Evolutionary conservation across 1,284 basidiomycete genomes (phyloP).

Genomic region (Sporisorium exsertum): DNA sequence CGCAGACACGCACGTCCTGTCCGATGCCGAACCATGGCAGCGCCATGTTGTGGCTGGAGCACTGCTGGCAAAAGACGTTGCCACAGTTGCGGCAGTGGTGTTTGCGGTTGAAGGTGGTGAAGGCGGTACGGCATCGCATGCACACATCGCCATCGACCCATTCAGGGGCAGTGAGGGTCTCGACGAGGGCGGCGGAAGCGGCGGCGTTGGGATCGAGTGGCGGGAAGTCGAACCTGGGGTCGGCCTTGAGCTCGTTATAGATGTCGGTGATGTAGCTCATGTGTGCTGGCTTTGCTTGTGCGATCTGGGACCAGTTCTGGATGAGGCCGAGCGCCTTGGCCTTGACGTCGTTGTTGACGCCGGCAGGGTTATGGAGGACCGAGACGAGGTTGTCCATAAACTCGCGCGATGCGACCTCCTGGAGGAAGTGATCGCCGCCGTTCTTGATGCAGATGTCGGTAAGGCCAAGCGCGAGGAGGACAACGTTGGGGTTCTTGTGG

Average conservation of each 20-base stretch:
- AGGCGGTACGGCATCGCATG: constrained; percentile 88
- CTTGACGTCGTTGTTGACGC: constrained; percentile 84
- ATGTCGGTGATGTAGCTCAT: constrained; percentile 67
- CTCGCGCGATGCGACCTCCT: constrained; percentile 76
- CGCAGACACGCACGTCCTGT: constrained; percentile 93
- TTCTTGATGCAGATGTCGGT: constrained; percentile 97
- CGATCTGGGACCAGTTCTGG: constrained; percentile 92
- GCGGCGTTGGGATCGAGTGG: constrained; percentile 78
- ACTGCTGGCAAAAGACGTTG: constrained; percentile 93
- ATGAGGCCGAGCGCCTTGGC: constrained; percentile 81
- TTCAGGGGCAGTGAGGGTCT: constrained; percentile 77
- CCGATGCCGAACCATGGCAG: constrained; percentile 94
- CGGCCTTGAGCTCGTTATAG: constrained; percentile 49
- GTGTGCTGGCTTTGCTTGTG: constrained; percentile 80
- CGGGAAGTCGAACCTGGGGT: constrained; percentile 80
- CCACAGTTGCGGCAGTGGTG: constrained; percentile 99
- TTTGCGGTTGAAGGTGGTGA: constrained; percentile 95
- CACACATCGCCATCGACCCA: constrained; percentile 98
- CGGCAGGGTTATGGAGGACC: constrained; percentile 76
- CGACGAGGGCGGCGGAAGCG: constrained; percentile 62
- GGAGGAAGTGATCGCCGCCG: constrained; percentile 89
- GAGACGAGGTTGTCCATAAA: constrained; percentile 92
- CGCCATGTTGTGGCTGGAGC: constrained; percentile 85
- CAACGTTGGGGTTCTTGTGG: constrained; percentile 96
- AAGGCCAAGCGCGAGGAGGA: constrained; percentile 83